A percentile compares a stretch with the other conserved stretches of the same genome.
Conservation (phyloP, 2,329 filamentous ascomycete species). For the Fusarium tricinctum region DNA sequence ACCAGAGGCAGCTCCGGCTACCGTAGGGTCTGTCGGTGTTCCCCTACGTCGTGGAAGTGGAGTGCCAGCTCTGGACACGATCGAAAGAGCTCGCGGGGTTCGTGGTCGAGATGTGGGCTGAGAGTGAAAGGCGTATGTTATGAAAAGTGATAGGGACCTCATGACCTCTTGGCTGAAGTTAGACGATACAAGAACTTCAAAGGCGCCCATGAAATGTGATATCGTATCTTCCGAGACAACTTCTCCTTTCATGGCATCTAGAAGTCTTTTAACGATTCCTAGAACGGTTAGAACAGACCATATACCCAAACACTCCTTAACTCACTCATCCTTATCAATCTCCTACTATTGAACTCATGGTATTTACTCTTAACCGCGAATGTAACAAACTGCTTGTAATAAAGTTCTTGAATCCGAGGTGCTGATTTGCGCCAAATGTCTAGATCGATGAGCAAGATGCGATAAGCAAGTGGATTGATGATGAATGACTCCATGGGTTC, state of each 20-base stretch:
- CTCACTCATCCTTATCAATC: slow-evolving; percentile 91
- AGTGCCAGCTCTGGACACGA: slow-evolving; percentile 58
- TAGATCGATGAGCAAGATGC: slow-evolving; percentile 90
- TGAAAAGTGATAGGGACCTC: slow-evolving; percentile 88
- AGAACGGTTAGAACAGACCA: slow-evolving; percentile 32
- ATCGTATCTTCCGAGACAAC: slow-evolving; percentile 79
- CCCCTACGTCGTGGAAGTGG: slow-evolving; percentile 55
- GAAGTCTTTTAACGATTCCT: slow-evolving; percentile 90
- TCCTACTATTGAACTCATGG: slow-evolving; percentile 90
- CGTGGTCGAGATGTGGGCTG: slow-evolving; percentile 63
- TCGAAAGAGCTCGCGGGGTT: slow-evolving; percentile 63
- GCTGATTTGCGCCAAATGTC: slow-evolving; percentile 92
- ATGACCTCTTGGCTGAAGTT: slow-evolving; percentile 88
- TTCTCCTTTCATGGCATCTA: slow-evolving; percentile 92
- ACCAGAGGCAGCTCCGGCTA: slow-evolving; percentile 50
- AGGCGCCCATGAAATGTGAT: slow-evolving; percentile 81
- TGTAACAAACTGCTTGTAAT: slow-evolving; percentile 91
- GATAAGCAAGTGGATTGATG: slow-evolving; percentile 94
- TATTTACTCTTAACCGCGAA: slow-evolving; percentile 94
- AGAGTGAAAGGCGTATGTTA: slow-evolving; percentile 89
- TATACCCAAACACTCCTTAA: slow-evolving; percentile 20
- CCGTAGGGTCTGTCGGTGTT: slow-evolving; percentile 55
- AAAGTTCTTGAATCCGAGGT: slow-evolving; percentile 82
- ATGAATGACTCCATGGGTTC: slow-evolving; percentile 90
- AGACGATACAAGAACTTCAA: slow-evolving; percentile 83